Evolutionary conservation across 169 alveolate species (phyloP).

Genomic region (Eimeria praecox): DNA sequence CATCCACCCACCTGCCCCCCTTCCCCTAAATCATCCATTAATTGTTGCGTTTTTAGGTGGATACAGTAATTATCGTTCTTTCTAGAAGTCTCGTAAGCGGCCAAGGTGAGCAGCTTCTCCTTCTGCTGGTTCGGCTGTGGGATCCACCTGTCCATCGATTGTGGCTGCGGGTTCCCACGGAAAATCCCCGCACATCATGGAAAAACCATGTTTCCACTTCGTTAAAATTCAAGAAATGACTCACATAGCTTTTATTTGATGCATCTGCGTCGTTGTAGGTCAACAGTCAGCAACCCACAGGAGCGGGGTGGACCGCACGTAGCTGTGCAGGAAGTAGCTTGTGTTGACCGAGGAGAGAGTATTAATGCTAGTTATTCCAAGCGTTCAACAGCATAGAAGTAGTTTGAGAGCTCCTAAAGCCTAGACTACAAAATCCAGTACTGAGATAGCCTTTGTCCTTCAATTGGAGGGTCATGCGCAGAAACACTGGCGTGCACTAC

Average conservation of each 20-base stretch:
- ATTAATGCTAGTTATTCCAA: background rate
- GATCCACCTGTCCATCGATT: background rate
- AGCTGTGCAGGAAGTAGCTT: background rate
- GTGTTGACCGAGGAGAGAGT: background rate
- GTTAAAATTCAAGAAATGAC: background rate
- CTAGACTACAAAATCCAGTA: background rate
- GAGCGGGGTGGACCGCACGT: background rate
- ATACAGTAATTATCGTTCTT: too few species aligned
- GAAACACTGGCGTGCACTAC: background rate
- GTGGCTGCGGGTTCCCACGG: background rate
- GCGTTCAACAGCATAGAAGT: background rate
- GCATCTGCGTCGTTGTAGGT: background rate
- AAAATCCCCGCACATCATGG: background rate
- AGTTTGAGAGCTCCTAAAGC: background rate
- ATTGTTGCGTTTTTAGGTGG: background rate
- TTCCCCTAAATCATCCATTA: background rate
- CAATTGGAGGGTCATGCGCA: background rate
- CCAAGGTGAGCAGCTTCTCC: background rate
- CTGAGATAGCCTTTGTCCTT: background rate
- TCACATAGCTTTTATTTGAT: background rate
- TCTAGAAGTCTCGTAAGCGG: background rate
- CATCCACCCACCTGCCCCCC: background rate
- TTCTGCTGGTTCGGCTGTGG: background rate
- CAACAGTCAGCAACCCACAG: background rate
- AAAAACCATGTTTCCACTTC: too few species aligned